Evolutionary conservation across 1,139 yeast genomes (phyloP).

Genomic region (Sugiyamaella xylanicola): DNA sequence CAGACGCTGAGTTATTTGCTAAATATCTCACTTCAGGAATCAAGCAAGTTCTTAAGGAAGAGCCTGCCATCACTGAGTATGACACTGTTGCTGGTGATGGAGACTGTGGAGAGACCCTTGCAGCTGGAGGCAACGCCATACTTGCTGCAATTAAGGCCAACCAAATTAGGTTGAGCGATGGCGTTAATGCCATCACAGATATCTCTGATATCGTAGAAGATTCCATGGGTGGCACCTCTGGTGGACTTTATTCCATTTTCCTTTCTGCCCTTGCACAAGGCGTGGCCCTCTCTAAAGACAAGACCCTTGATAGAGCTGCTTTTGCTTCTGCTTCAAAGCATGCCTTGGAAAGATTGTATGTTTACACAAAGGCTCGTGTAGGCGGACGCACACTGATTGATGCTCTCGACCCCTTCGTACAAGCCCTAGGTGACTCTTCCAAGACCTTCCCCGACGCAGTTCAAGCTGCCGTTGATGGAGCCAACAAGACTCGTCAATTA

Average conservation of each 20-base stretch:
- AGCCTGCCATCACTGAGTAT: conserved; percentile 79
- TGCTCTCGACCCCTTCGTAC: conserved; percentile 83
- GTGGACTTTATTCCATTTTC: conserved; percentile 86
- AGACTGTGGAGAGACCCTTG: conserved; percentile 92
- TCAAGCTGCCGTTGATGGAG: conserved; percentile 71
- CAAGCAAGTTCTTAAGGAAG: conserved; percentile 53
- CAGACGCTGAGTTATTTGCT: conserved; percentile 49
- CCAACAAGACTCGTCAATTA: conserved; percentile 68
- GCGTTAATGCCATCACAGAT: conserved; percentile 58
- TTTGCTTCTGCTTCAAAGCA: conserved; percentile 51
- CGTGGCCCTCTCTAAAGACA: conserved; percentile 40
- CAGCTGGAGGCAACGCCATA: conserved; percentile 77
- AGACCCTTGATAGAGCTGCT: conserved; percentile 44
- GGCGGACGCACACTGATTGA: conserved; percentile 94
- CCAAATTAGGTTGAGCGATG: conserved; percentile 50
- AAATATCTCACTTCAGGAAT: conserved; percentile 54
- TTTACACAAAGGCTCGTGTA: conserved; percentile 81
- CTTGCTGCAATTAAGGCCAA: conserved; percentile 49
- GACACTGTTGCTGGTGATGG: conserved; percentile 96
- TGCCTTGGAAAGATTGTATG: conserved; percentile 65
- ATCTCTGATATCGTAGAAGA: conserved; percentile 80
- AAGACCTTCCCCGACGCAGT: conserved; percentile 61
- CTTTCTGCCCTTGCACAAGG: conserved; percentile 67
- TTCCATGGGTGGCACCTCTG: conserved; percentile 96
- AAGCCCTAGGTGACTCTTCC: conserved; percentile 51